Conservation (phyloP, 2,329 filamentous ascomycete genomes). For the Fusarium brachygibbosum region DNA sequence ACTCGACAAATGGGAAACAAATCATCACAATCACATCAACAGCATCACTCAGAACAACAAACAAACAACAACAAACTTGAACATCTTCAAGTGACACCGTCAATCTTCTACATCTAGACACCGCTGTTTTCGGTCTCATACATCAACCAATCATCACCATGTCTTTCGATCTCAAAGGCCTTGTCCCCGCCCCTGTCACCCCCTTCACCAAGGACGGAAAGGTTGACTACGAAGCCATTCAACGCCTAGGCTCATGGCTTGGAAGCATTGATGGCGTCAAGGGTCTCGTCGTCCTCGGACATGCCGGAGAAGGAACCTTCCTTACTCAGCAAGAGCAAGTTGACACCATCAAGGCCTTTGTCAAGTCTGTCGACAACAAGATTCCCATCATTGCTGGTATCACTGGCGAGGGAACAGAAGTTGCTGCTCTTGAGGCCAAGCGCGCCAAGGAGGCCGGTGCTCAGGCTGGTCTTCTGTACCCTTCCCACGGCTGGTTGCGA, state of each 20-base stretch:
- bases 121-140: not conserved
- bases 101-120: not conserved
- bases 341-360: constrained; percentile 65
- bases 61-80: not conserved
- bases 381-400: constrained; percentile 67
- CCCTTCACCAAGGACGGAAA: constrained; percentile 63
- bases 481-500: constrained; percentile 67
- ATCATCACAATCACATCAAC: constrained; percentile 13
- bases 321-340: constrained; percentile 64
- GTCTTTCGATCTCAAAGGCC: constrained; percentile 62
- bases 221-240: constrained; percentile 66
- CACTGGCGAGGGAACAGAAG: constrained; percentile 66
- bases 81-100: not conserved
- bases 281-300: constrained; percentile 66
- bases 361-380: constrained; percentile 63
- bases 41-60: not conserved
- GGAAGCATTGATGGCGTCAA: constrained; percentile 65
- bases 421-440: constrained; percentile 65
- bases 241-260: constrained; percentile 66
- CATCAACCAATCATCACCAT: constrained; percentile 36
- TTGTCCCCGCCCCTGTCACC: constrained; percentile 65
- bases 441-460: constrained; percentile 65
- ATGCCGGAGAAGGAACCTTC: constrained; percentile 68
- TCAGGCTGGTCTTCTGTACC: constrained; percentile 64
- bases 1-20: not conserved